Evolutionary conservation across 345 rosid species (phyloP).

Genomic region (Arabis hirsuta): DNA sequence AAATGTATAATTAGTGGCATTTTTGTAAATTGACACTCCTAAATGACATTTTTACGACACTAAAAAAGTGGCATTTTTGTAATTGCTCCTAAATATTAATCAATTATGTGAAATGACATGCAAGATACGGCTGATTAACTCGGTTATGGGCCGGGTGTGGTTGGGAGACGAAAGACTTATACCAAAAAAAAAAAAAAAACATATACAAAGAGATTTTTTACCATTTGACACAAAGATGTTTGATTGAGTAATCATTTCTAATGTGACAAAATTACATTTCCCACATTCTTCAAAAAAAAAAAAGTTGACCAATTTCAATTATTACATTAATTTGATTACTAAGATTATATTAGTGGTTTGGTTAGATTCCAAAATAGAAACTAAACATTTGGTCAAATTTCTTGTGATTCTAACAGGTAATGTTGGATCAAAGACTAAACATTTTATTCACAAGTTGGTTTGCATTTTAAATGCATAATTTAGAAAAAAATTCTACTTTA

Average conservation of each 20-base stretch:
- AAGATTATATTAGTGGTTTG: background rate
- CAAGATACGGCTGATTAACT: background rate
- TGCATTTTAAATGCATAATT: too few relatives aligned
- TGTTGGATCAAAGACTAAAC: background rate
- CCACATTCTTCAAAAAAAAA: background rate
- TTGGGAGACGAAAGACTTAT: background rate
- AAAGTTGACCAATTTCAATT: background rate
- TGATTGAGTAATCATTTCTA: background rate
- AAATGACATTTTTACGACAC: too few relatives aligned
- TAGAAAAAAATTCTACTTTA: too few relatives aligned
- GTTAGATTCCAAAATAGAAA: background rate
- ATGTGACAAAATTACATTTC: background rate
- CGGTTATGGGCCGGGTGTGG: background rate
- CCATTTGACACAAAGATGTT: conserved; percentile 1
- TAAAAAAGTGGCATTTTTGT: too few relatives aligned
- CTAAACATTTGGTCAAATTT: background rate
- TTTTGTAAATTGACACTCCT: too few relatives aligned
- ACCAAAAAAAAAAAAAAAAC: background rate
- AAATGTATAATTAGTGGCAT: too few relatives aligned
- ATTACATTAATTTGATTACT: background rate
- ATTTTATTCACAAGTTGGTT: too few relatives aligned
- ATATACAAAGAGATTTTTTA: background rate
- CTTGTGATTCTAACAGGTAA: conserved; percentile 4
- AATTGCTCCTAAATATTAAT: background rate
- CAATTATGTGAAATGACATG: background rate